Evolutionary conservation across 2,329 filamentous ascomycete species (phyloP), one percentile per base, ranked within the genome.

Genomic region (Hypoxylon rubiginosum): DNA sequence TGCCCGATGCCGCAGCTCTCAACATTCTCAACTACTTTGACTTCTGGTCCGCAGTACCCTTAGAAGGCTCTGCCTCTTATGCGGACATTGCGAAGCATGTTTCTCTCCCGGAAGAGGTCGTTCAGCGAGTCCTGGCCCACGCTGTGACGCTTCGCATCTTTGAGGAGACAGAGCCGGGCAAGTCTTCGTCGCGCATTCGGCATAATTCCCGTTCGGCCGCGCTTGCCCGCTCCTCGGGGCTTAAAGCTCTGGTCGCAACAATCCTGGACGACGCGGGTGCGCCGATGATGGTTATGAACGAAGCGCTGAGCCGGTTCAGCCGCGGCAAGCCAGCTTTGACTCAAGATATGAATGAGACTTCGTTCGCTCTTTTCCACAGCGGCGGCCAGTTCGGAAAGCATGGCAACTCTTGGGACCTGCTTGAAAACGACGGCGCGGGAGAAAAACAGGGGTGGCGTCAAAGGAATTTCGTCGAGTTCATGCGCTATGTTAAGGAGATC

Each of bases 21-120:
- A 83, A 84, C 67, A 75, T 84, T 13, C 75, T 86, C 15, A 86
- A 86, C 71, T 77, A 83, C 66, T 86, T 86, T 71, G 76, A 86
- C 69, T 85, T 86, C 70, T 86, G 83, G 82, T 76, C 79, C 10
- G 80, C 82, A 4, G 83, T 87, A 5, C 84, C 85, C 2, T 56
- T 85, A 0, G 76, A 81, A 24, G 82, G 82, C 15, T 76, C 79
- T 3, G 82, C 83, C 6, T 81, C 82, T 2, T 81, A 81, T 58
- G 64, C 72, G 3, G 79, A 82, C 10, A 80, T 84, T 17, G 76
- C 82, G 15, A 67, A 76, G 28, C 72, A 77, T 30, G 76, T 77
- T 1, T 70, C 73, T 15, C 79, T 83, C 3, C 82, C 81, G 0
- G 69, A 76, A 34, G 79, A 80, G 26, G 78, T 81, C 17, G 79